phyloP scores from a whole-genome alignment of 2,329 filamentous ascomycete genomes.

The Zasmidium citrigriseum region DNA sequence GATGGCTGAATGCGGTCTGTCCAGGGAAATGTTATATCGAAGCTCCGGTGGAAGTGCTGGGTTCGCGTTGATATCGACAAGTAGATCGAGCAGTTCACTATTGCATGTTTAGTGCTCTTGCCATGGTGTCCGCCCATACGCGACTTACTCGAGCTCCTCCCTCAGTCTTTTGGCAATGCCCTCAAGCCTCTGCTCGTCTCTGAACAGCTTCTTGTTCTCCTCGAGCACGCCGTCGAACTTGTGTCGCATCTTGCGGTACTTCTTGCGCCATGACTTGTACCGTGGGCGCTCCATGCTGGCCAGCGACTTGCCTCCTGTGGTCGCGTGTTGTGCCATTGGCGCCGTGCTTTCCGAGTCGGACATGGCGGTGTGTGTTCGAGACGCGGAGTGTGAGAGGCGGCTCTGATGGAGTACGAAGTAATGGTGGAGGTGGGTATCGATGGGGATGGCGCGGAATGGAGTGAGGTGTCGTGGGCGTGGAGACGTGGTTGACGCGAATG shows the following conservation, averaged over 20 bases:
- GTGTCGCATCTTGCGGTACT: conserved; percentile 89
- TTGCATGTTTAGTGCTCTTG: too few species aligned
- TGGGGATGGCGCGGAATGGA: background rate
- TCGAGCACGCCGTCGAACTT: conserved; percentile 76
- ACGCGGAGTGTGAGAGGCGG: conserved; percentile 3
- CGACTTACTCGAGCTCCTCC: conserved; percentile 84
- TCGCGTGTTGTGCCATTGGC: conserved; percentile 14
- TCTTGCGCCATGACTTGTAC: conserved; percentile 61
- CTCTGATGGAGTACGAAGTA: background rate
- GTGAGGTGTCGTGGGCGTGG: background rate
- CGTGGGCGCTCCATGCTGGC: conserved; percentile 24
- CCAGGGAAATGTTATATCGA: conserved; percentile 65
- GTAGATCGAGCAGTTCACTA: conserved; percentile 84
- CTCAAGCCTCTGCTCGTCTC: conserved; percentile 76
- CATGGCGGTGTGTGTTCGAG: conserved; percentile 18
- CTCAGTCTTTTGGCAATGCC: conserved; percentile 80
- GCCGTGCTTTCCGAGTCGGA: conserved; percentile 34
- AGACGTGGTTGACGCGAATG: background rate
- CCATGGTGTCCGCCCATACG: background rate
- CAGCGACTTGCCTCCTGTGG: conserved; percentile 25
- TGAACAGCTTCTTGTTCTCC: conserved; percentile 79
- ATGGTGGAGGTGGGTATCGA: background rate
- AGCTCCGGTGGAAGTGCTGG: conserved; percentile 40
- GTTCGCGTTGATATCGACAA: conserved; percentile 86
- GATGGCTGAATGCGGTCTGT: conserved; percentile 72